phyloP scores from a whole-genome alignment of 306 rosid species.

The Malus orientalis region DNA sequence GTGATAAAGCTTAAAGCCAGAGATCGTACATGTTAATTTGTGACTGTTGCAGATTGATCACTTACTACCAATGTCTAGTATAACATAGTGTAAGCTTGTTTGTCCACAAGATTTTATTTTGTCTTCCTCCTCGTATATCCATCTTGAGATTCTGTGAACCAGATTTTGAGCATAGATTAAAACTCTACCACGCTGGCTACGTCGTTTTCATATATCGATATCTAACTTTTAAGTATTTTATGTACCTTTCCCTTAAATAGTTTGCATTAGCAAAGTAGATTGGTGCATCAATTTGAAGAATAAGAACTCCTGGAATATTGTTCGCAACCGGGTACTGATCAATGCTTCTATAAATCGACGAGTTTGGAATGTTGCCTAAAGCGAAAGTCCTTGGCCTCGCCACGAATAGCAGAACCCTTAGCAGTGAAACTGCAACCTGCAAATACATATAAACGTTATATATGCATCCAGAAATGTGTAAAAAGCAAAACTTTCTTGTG shows the following conservation, averaged over 20 bases:
- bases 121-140: constrained; percentile 45
- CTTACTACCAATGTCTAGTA: constrained; percentile 34
- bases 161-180: background rate
- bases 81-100: constrained; percentile 24
- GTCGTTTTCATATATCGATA: background rate
- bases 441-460: background rate
- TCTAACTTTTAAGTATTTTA: background rate
- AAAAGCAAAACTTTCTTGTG: background rate
- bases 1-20: background rate
- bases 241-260: constrained; percentile 78
- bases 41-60: background rate
- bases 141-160: constrained; percentile 27
- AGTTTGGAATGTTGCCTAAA: constrained; percentile 66
- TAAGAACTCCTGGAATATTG: constrained; percentile 64
- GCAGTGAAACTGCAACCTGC: constrained; percentile 36
- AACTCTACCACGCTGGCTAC: background rate
- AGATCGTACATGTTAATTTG: background rate
- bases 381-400: constrained; percentile 68
- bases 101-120: constrained; percentile 27
- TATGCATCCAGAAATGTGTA: background rate
- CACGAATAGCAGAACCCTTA: constrained; percentile 54
- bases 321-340: constrained; percentile 69
- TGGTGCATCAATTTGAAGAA: constrained; percentile 71
- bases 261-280: constrained; percentile 73
- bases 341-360: constrained; percentile 56